These are phyloP conservation scores for Entophlyctis helioformis DNA, from an alignment of 192 early-diverging fungal genomes.

Conservation along the genomic window DNA sequence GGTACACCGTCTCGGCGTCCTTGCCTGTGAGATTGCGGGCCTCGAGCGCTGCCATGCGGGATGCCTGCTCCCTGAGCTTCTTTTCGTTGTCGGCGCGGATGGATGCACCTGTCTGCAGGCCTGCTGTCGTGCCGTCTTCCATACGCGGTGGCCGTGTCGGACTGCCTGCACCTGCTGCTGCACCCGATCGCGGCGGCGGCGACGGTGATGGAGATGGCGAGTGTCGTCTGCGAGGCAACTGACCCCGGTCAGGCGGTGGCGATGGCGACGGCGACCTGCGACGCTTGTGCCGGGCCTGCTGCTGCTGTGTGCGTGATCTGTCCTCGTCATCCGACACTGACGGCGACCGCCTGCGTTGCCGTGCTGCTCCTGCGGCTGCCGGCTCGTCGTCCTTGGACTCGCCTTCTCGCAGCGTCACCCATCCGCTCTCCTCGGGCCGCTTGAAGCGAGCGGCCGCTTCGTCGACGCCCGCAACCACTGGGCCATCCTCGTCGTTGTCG, in stretches of 20 bases:
- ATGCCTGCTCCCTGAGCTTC: background rate
- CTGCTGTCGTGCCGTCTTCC: slow-evolving; percentile 14
- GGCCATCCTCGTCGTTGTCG: slow-evolving; percentile 18
- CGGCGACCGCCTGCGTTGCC: background rate
- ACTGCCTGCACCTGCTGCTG: background rate
- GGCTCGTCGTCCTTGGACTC: background rate
- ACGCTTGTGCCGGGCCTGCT: background rate
- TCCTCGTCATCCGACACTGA: background rate
- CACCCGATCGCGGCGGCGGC: background rate
- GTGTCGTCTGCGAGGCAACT: background rate
- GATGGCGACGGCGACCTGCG: slow-evolving; percentile 8
- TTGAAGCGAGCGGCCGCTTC: background rate
- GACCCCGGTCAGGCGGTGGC: slow-evolving; percentile 3
- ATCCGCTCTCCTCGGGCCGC: slow-evolving; percentile 14
- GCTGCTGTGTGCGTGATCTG: slow-evolving; percentile 2
- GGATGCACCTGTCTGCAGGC: slow-evolving; percentile 11
- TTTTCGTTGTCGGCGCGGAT: slow-evolving; percentile 11
- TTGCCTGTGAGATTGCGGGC: slow-evolving; percentile 6
- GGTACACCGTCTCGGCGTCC: slow-evolving; percentile 45
- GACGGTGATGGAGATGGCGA: slow-evolving; percentile 13
- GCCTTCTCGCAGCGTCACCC: slow-evolving; percentile 24
- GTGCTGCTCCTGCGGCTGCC: background rate
- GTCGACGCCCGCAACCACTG: slow-evolving; percentile 13
- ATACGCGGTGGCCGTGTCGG: slow-evolving; percentile 1
- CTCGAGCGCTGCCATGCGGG: slow-evolving; percentile 8